Evolutionary conservation across 1,284 basidiomycete species (phyloP), one percentile per base, ranked within the genome.

Genomic region (Mixia osmundae): DNA sequence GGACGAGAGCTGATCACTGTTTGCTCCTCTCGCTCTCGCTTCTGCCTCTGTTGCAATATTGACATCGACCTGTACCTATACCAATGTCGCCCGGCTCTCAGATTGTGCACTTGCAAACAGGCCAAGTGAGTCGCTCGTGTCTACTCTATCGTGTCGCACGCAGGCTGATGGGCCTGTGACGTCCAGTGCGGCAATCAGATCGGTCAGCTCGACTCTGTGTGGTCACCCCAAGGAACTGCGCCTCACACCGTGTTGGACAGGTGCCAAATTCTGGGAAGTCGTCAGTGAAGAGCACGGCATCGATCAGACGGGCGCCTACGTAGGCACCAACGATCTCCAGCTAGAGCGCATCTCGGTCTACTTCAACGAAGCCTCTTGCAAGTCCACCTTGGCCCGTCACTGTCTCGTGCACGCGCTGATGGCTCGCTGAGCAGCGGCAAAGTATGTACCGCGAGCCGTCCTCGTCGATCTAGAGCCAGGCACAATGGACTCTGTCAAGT

Each of bases 401-500:
- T n/a, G n/a, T n/a, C n/a, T n/a, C n/a, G n/a, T n/a, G n/a, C n/a
- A n/a, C n/a, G n/a, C n/a, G n/a, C n/a, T n/a, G n/a, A n/a, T n/a
- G n/a, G n/a, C n/a, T n/a, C n/a, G n/a, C n/a, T n/a, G n/a, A n/a
- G n/a, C n/a, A n/a, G n/a, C n/a, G n/a, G n/a, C n/a, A n/a, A 34
- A 34, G 24, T 34, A 36, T 31, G 38, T 47, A 27, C 42, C 36
- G n/a, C 34, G 45, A 22, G 43, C 45, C 34, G 44, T 47, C 20
- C 41, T 45, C n/a, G 42, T 46, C 35, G 44, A 45, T 35, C 33
- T 43, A 35, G 85, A 91, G 57, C 64, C 72, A 18, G 80, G 79
- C 25, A 85, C 74, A 12, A 51, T 77, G 55, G 72, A 87, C 51
- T 68, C 59, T 30, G 54, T 63, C 43, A 54, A 67, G 36, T 66